Percentiles rank a stretch among this genome's conserved stretches.
phyloP scores from a whole-genome alignment of 495 filamentous ascomycete genomes.

The Copromyces sp. region DNA sequence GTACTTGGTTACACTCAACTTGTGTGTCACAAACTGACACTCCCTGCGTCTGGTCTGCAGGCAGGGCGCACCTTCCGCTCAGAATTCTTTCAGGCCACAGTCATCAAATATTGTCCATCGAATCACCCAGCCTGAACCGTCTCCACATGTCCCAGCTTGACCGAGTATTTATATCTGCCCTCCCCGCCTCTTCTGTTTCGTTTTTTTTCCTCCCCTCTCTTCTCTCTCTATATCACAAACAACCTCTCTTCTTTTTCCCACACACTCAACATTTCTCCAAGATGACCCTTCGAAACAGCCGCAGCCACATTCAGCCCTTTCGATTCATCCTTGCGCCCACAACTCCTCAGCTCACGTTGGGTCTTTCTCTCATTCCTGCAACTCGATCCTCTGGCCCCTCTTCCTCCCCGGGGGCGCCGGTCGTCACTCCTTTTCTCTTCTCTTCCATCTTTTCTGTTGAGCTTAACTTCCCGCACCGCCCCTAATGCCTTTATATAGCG shows the following conservation, averaged over 20 bases:
- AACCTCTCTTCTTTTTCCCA: too few relatives aligned
- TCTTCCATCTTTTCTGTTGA: too few relatives aligned
- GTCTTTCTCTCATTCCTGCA: not conserved
- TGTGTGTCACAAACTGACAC: too few relatives aligned
- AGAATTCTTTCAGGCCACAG: too few relatives aligned
- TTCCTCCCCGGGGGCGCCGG: not conserved
- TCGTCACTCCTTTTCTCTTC: not conserved
- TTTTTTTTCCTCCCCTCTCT: not conserved
- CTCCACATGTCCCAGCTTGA: not conserved
- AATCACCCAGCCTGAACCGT: not conserved
- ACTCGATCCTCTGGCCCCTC: not conserved
- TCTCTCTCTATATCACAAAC: not conserved
- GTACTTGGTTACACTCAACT: too few relatives aligned
- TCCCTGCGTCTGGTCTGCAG: too few relatives aligned
- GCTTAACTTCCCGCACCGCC: too few relatives aligned
- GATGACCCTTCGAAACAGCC: not conserved
- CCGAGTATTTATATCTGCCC: not conserved
- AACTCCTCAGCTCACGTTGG: not conserved
- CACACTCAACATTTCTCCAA: not conserved
- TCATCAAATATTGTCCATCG: too few relatives aligned
- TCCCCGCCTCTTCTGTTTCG: not conserved
- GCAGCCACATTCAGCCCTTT: not conserved
- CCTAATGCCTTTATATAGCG: not conserved
- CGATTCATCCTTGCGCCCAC: not conserved
- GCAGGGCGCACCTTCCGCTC: too few relatives aligned